Conservation (phyloP, 2,329 filamentous ascomycete species). For the Exophiala bonariae region DNA sequence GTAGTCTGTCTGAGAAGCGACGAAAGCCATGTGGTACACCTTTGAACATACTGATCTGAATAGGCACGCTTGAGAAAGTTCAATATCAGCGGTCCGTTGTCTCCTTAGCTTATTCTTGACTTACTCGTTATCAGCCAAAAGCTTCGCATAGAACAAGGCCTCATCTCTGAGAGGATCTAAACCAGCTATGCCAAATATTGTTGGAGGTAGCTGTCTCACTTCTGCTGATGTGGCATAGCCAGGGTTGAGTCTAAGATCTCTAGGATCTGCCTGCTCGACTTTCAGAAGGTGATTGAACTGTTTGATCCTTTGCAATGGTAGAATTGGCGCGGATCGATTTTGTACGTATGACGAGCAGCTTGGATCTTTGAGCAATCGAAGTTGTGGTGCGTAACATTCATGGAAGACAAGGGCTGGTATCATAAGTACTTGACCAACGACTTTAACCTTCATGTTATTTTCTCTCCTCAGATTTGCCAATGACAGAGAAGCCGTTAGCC, state of each 20-base stretch:
- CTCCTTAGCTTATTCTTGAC: slow-evolving; percentile 14
- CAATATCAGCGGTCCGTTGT: background rate
- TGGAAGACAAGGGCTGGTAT: slow-evolving; percentile 48
- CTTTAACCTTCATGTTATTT: slow-evolving; percentile 27
- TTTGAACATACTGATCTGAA: slow-evolving; percentile 49
- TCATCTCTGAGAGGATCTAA: slow-evolving; percentile 53
- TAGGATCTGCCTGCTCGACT: slow-evolving; percentile 26
- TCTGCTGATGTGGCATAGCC: slow-evolving; percentile 34
- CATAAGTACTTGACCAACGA: slow-evolving; percentile 55
- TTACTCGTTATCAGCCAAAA: slow-evolving; percentile 41
- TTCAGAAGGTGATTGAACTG: slow-evolving; percentile 34
- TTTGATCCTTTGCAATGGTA: slow-evolving; percentile 41
- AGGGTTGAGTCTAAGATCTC: slow-evolving; percentile 43
- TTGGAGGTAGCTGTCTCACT: slow-evolving; percentile 46
- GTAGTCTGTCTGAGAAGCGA: slow-evolving; percentile 30
- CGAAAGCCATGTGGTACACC: slow-evolving; percentile 57
- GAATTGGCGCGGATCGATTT: slow-evolving; percentile 51
- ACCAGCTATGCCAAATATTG: slow-evolving; percentile 39
- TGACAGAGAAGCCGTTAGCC: slow-evolving; percentile 43
- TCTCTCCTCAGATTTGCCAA: slow-evolving; percentile 21
- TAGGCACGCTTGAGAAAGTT: slow-evolving; percentile 43
- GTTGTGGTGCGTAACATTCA: slow-evolving; percentile 36
- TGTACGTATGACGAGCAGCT: slow-evolving; percentile 47
- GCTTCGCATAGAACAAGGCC: slow-evolving; percentile 48
- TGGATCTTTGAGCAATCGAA: slow-evolving; percentile 38